Evolutionary conservation across 129 eudicot genomes (phyloP).

Genomic region (Chrysanthemum seticuspe): DNA sequence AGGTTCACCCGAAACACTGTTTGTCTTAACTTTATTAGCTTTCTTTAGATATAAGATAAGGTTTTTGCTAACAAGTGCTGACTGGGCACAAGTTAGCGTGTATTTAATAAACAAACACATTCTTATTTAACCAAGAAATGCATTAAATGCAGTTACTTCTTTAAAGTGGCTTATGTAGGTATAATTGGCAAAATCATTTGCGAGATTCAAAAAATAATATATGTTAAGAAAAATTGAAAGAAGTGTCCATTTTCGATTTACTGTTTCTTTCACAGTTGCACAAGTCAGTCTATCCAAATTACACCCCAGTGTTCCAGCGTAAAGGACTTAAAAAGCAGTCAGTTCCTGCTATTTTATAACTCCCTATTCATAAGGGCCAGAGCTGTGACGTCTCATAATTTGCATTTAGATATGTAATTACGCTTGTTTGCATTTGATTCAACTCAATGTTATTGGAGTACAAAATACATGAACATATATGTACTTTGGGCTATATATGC

Average conservation of each 20-base stretch:
- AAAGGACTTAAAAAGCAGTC: no score
- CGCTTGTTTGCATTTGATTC: constrained; percentile 1
- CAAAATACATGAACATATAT: not conserved
- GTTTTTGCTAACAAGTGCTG: no score
- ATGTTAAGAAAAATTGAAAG: not conserved
- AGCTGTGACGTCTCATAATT: not conserved
- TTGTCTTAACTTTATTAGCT: no score
- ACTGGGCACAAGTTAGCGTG: no score
- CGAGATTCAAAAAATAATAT: no score
- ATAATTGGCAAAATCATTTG: not conserved
- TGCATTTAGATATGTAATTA: not conserved
- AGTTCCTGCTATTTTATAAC: no score
- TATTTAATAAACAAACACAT: no score
- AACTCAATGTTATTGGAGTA: constrained; percentile 1
- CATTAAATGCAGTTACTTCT: not conserved
- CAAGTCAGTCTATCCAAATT: not conserved
- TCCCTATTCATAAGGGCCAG: no score
- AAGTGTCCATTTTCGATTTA: not conserved
- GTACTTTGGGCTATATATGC: not conserved
- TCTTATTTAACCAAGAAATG: no score
- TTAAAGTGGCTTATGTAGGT: not conserved
- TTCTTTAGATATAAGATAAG: no score
- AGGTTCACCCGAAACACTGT: no score
- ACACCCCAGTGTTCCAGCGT: not conserved
- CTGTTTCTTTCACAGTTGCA: not conserved